Evolutionary conservation across 805 yeast species (phyloP), one percentile per base, ranked within the genome.

Genomic region (Metschnikowia noctiluminum): DNA sequence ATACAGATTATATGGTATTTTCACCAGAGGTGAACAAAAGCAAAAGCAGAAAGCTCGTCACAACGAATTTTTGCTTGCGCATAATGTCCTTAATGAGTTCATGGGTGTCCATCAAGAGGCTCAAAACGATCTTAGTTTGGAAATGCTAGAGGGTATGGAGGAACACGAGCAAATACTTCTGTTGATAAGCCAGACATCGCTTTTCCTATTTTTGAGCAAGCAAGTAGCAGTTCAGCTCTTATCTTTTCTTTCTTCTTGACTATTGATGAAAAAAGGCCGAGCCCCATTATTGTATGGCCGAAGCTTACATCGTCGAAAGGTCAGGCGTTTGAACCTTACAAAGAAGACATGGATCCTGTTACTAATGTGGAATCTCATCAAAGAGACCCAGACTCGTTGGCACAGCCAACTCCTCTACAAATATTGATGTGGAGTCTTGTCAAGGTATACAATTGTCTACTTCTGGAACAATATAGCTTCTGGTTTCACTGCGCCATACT

Each of bases 381-480:
- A 16, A 48, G 73, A 27, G 57, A 68, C 45, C 70, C 73, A 1
- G 70, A 66, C 51, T 49, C 67, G 2, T 42, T 56, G 16, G 55
- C 65, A 12, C 69, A 70, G 3, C 45, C 56, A 2, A 58, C 54
- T 21, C n/a, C 42, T 1, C 49, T 60, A 28, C 69, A 67, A 35
- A 16, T 35, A n/a, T 12, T 53, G 3, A 16, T 59, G 38, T 68
- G 43, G 12, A 50, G 54, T 16, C 14, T 62, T 13, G 40, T 56
- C 21, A 53, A 49, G 38, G 9, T 52, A 3, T 64, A 64, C 51
- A 51, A 53, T 3, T 8, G 56, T 2, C 40, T 64, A 3, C 47
- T 55, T 46, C 49, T 59, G 44, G 58, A 56, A 15, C 46, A 54
- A 10, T 48, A 65, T 26, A 65, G 68, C 66, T 68, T 66, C 48